These are phyloP conservation scores for Phytophthora cajani DNA, from an alignment of 352 stramenopile species.

Conservation along the genomic window DNA sequence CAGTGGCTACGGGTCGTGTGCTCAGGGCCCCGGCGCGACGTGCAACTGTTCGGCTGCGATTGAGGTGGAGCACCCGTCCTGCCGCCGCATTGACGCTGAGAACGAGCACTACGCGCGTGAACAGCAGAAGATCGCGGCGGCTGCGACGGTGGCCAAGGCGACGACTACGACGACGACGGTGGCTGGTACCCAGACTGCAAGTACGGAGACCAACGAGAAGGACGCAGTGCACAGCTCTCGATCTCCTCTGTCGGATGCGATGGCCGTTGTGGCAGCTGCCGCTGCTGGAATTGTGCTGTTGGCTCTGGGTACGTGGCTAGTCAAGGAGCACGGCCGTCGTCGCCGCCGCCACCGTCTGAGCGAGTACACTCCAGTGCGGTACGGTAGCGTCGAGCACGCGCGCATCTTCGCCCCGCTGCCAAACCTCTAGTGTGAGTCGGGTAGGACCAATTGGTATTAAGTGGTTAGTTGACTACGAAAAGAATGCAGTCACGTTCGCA, in stretches of 20 bases:
- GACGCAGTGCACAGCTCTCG: not conserved
- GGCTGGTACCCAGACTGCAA: conserved; percentile 14
- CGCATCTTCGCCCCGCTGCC: conserved; percentile 24
- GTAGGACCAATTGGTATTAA: conserved; percentile 10
- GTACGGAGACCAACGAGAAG: conserved; percentile 10
- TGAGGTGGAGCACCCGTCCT: conserved; percentile 53
- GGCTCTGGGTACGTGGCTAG: conserved; percentile 27
- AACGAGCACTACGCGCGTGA: conserved; percentile 41
- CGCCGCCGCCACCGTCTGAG: conserved; percentile 37
- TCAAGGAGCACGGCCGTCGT: conserved; percentile 44
- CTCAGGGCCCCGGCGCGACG: conserved; percentile 56
- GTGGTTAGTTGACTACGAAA: conserved; percentile 25
- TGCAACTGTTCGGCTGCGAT: conserved; percentile 64
- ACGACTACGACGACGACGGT: conserved; percentile 1
- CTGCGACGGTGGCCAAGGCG: conserved; percentile 10
- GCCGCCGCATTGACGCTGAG: conserved; percentile 70
- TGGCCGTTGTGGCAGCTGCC: conserved; percentile 12
- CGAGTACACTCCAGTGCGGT: conserved; percentile 44
- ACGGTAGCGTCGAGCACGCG: conserved; percentile 58
- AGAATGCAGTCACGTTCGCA: conserved; percentile 21
- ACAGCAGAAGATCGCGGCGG: conserved; percentile 24
- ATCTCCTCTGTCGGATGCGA: conserved; percentile 19
- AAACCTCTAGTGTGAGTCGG: conserved; percentile 17
- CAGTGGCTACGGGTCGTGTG: conserved; percentile 68
- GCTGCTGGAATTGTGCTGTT: conserved; percentile 29